Evolutionary conservation across 1,284 basidiomycete species (phyloP), one percentile per base, ranked within the genome.

Genomic region (Anthracocystis panici-leucophaei): DNA sequence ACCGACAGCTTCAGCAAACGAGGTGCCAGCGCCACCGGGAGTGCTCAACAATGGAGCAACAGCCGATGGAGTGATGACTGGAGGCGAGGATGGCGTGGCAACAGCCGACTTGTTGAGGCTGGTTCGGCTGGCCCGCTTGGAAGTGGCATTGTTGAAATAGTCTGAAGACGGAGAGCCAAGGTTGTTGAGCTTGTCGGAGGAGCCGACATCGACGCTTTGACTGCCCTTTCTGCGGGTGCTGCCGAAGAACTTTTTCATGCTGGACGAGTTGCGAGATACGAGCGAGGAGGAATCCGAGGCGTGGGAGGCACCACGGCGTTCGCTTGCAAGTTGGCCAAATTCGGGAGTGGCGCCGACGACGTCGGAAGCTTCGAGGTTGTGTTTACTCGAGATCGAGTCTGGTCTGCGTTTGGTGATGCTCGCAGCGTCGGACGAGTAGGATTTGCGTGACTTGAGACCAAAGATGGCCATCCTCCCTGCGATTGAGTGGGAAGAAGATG

Each of bases 201-300:
- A 45, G 45, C 57, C 54, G 51, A 33, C 33, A 20, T 73, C 70
- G 57, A 67, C 57, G 72, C 63, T 66, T 49, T 69, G 72, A 16
- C 66, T 58, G 25, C 56, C 59, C 63, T 75, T 75, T 44, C 66
- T 69, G 25, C 72, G 70, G 23, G 64, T 67, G 60, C 67, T 71
- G 33, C 71, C 70, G 14, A 77, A 77, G 62, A 77, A 64, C 67
- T 67, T 74, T 27, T 74, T 70, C 75, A 77, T 77, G 54, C 52
- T 71, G 63, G 55, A 16, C 38, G 75, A 77, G 33, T 65, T 65
- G 35, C 67, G 75, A 31, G 68, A 68, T 16, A 57, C 57, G 29
- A 71, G 60, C 20, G 70, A 74, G 31, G 71, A 48, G 12, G 66
- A 48, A 25, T 77, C 75, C 44, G 71, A 68, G 29, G 65, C 20